phyloP scores from a whole-genome alignment of 2,329 filamentous ascomycete species.

The Pseudogymnoascus sp. region DNA sequence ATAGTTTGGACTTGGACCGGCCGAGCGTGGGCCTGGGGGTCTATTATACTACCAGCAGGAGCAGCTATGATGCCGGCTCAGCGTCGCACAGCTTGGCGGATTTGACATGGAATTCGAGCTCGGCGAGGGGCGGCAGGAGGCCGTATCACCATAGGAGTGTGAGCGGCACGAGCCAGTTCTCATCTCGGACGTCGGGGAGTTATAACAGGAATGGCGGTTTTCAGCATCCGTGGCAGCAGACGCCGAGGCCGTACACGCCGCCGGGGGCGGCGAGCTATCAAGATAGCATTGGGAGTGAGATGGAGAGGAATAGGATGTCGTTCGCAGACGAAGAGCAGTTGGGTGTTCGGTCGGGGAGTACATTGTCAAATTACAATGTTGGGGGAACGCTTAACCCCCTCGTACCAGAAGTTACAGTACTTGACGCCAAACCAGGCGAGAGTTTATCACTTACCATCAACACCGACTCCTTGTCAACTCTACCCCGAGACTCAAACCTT shows the following conservation, averaged over 20 bases:
- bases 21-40: not conserved
- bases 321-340: not conserved
- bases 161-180: constrained; percentile 6
- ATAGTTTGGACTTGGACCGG: not conserved
- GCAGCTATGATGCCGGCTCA: not conserved
- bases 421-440: constrained; percentile 6
- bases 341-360: not conserved
- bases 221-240: constrained; percentile 56
- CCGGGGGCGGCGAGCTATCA: constrained; percentile 26
- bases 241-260: constrained; percentile 49
- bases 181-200: not conserved
- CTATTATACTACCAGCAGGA: not conserved
- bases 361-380: not conserved
- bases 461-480: not conserved
- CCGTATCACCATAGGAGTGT: constrained; percentile 1
- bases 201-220: constrained; percentile 32
- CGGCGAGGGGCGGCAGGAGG: constrained; percentile 2
- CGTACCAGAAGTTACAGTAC: not conserved
- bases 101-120: constrained; percentile 1
- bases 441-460: constrained; percentile 7
- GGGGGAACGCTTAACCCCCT: constrained; percentile 1
- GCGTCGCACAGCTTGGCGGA: not conserved
- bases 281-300: not conserved
- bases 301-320: not conserved
- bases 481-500: not conserved